Evolutionary conservation across 345 rosid genomes (phyloP).

Genomic region (Brassica rapa): DNA sequence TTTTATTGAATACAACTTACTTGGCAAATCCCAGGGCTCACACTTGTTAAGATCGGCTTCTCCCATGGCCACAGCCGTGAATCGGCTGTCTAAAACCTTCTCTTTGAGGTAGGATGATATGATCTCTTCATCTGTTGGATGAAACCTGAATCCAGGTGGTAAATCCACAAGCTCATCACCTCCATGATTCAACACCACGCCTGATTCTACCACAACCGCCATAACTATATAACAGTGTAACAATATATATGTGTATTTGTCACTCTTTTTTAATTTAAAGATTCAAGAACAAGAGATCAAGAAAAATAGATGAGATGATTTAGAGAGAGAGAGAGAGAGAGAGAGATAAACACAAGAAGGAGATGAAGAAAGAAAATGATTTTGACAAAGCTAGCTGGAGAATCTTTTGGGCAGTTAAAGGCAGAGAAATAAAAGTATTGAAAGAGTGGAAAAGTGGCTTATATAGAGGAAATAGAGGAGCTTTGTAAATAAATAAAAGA

Average conservation of each 20-base stretch:
- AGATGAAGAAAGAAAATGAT: conserved; percentile 29
- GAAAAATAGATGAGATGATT: conserved; percentile 8
- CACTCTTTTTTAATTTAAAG: neutral
- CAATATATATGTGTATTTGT: neutral
- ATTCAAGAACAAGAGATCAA: conserved; percentile 25
- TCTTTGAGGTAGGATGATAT: conserved; percentile 64
- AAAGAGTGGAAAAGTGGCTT: conserved; percentile 42
- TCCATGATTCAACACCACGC: conserved; percentile 44
- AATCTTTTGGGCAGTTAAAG: conserved; percentile 55
- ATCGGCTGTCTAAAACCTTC: conserved; percentile 63
- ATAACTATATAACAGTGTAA: conserved; percentile 39
- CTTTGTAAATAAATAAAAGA: conserved; percentile 19
- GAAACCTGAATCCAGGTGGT: conserved; percentile 95
- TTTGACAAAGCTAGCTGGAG: conserved; percentile 39
- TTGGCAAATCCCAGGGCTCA: conserved; percentile 95
- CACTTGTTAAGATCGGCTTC: conserved; percentile 94
- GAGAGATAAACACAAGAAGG: conserved; percentile 29
- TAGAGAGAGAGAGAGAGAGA: conserved; percentile 27
- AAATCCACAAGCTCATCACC: conserved; percentile 64
- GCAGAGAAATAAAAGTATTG: conserved; percentile 53
- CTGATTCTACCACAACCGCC: conserved; percentile 52
- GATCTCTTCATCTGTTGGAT: conserved; percentile 95
- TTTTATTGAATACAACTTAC: conserved; percentile 42
- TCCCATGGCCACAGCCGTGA: conserved; percentile 71
- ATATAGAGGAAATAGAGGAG: conserved; percentile 60